phyloP scores from a whole-genome alignment of 208 protist genomes.

The Leishmania lainsoni region DNA sequence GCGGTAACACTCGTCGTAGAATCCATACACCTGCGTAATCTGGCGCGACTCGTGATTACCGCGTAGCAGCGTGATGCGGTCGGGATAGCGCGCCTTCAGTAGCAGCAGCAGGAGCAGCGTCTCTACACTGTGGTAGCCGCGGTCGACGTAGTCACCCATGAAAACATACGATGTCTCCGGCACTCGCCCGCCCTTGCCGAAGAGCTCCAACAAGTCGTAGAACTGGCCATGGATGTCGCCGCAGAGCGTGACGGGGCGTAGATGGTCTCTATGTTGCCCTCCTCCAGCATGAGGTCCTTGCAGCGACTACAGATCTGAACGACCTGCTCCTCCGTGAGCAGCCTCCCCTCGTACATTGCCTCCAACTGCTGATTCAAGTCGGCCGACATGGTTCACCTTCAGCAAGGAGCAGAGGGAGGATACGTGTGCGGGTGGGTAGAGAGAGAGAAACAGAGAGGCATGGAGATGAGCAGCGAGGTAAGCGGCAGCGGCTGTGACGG shows the following conservation, averaged over 20 bases:
- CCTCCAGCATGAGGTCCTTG: constrained; percentile 90
- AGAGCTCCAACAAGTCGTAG: constrained; percentile 97
- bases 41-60: constrained; percentile 98
- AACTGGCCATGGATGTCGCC: constrained; percentile 99
- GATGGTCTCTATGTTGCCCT: constrained; percentile 96
- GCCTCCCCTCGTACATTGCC: constrained; percentile 90
- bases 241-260: constrained; percentile 98
- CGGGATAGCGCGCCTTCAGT: constrained; percentile 94
- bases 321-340: constrained; percentile 91
- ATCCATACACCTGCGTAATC: constrained; percentile 97
- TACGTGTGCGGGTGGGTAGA: background rate
- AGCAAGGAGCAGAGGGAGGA: background rate
- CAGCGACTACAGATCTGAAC: constrained; percentile 87
- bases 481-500: background rate
- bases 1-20: constrained; percentile 96
- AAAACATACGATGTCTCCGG: constrained; percentile 89
- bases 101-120: constrained; percentile 91
- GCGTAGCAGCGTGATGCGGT: constrained; percentile 95
- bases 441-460: background rate
- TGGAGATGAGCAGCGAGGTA: background rate
- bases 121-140: constrained; percentile 95
- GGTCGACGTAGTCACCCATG: constrained; percentile 95
- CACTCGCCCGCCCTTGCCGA: constrained; percentile 93
- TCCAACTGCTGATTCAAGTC: constrained; percentile 75
- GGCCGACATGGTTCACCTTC: constrained; percentile 26